Conservation (phyloP, 2,329 filamentous ascomycete genomes). For the Decorospora gaudefroyi region DNA sequence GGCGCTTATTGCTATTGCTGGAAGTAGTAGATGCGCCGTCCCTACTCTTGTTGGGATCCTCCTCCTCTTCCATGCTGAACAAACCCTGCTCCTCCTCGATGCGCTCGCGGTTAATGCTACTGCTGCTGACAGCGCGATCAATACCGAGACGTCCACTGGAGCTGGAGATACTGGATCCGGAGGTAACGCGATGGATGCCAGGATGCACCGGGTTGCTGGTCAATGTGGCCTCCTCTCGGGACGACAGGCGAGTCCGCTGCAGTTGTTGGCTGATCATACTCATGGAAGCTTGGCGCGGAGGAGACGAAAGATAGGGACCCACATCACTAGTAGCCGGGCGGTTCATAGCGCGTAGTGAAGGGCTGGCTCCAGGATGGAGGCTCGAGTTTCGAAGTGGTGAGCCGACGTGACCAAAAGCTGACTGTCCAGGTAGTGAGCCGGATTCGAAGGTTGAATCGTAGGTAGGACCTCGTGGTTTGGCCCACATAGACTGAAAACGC, state of each 20-base stretch:
- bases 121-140: slow-evolving; percentile 49
- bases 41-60: slow-evolving; percentile 40
- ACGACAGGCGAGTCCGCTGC: slow-evolving; percentile 51
- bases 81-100: slow-evolving; percentile 52
- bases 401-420: slow-evolving; percentile 64
- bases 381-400: slow-evolving; percentile 68
- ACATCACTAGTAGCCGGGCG: slow-evolving; percentile 55
- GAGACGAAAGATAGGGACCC: slow-evolving; percentile 59
- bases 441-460: slow-evolving; percentile 53
- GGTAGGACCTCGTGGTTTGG: slow-evolving; percentile 53
- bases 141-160: slow-evolving; percentile 40
- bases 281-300: slow-evolving; percentile 62
- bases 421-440: slow-evolving; percentile 45
- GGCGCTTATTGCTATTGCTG: slow-evolving; percentile 44
- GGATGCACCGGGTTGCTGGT: slow-evolving; percentile 59
- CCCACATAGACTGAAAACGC: slow-evolving; percentile 63
- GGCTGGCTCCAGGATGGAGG: slow-evolving; percentile 56
- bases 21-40: slow-evolving; percentile 44
- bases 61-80: slow-evolving; percentile 51
- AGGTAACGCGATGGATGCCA: slow-evolving; percentile 62
- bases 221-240: slow-evolving; percentile 36
- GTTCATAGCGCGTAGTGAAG: slow-evolving; percentile 57
- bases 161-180: slow-evolving; percentile 39
- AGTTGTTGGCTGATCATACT: slow-evolving; percentile 65
- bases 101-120: slow-evolving; percentile 47